Conservation (phyloP, 257 asterid genomes). For the Pogostemon cablin region DNA sequence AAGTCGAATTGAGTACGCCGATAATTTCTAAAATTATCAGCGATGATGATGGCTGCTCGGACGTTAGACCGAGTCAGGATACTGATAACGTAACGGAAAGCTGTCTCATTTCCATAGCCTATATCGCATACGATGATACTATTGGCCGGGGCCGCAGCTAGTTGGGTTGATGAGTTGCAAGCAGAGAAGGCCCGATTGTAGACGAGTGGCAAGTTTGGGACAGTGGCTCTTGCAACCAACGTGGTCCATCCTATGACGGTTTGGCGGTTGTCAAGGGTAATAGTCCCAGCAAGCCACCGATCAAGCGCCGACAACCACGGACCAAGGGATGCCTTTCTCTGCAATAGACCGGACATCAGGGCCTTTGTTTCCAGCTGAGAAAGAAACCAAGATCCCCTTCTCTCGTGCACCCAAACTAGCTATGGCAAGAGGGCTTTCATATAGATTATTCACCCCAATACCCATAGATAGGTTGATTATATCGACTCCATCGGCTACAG, state of each 20-base stretch:
- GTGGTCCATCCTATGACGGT: conserved; percentile 37
- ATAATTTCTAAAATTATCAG: conserved; percentile 1
- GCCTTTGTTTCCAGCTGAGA: conserved; percentile 48
- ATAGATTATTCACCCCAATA: conserved; percentile 5
- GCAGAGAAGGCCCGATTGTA: conserved; percentile 36
- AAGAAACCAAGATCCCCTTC: conserved; percentile 45
- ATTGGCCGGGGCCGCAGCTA: conserved; percentile 24
- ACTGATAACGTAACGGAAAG: conserved; percentile 11
- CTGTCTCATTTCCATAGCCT: not conserved
- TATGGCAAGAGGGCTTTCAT: conserved; percentile 45
- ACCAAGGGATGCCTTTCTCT: conserved; percentile 48
- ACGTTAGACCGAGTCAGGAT: conserved; percentile 29
- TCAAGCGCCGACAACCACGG: conserved; percentile 41
- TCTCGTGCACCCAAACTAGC: conserved; percentile 50
- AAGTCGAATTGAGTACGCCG: not conserved
- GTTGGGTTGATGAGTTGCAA: conserved; percentile 27
- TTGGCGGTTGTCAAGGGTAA: conserved; percentile 38
- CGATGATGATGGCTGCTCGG: conserved; percentile 36
- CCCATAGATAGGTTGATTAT: conserved; percentile 44
- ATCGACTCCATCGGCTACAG: conserved; percentile 52
- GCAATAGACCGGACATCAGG: conserved; percentile 21
- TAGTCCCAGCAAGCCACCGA: conserved; percentile 38
- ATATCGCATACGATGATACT: conserved; percentile 37
- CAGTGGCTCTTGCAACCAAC: conserved; percentile 32
- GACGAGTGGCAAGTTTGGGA: conserved; percentile 28